Base-by-base conservation (phyloP, 768 basidiomycete species). In the Tylopilus sp. region DNA sequence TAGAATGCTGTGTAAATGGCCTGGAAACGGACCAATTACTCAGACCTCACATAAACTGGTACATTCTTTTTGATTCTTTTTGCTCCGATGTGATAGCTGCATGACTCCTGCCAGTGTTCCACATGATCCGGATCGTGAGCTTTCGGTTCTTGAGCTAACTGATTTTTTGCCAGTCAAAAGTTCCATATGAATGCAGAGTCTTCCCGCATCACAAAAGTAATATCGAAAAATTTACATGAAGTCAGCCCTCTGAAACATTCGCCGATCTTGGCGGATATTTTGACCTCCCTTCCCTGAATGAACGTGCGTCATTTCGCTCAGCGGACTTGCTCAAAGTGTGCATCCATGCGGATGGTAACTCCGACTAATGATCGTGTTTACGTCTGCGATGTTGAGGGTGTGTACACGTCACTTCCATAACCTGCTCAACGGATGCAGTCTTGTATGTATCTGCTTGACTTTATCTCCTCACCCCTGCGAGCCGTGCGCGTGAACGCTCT, bases 381-480 rank as follows among this genome's bases (percentile, higher is more conserved):
- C 52, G 57, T 62, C 26, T 50, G 35, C 38, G 52, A 23, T 44
- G 45, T n/a, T 41, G 17, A 48, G 31, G 52, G 57, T 45, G 50
- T 44, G 49, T 59, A 47, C 38, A 48, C 44, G 41, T 38, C n/a
- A n/a, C 42, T 53, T 59, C 36, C 18, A n/a, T 48, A 40, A 51
- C 44, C 33, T 42, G 11, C 33, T 18, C 18, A 40, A 39, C 36
- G 39, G 50, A 52, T 35, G 38, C 47, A 48, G 43, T 22, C 47
- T 52, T 28, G 56, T 50, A 40, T 50, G 50, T 45, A 51, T 30
- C 44, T 41, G 38, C 28, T 47, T n/a, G 51, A 36, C 51, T 44
- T 51, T 50, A 53, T 55, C 52, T 62, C 52, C 57, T 57, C 45
- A 53, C 15, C n/a, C n/a, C 47, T 62, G 56, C 57, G 63, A 59